Evolutionary conservation across 495 filamentous ascomycete genomes (phyloP).

Genomic region (Neurospora sp.): DNA sequence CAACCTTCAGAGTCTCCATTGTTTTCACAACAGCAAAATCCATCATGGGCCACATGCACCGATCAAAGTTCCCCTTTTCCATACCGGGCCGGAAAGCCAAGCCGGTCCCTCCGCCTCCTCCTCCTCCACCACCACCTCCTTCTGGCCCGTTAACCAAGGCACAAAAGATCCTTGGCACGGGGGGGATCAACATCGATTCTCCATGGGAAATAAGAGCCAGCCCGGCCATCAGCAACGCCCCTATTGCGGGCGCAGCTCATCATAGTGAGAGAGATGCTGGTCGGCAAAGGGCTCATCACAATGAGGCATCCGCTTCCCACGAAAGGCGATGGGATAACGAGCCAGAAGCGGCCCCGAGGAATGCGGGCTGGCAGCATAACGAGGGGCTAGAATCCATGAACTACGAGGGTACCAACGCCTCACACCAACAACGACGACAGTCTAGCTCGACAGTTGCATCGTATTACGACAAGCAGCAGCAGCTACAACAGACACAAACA

Average conservation of each 20-base stretch:
- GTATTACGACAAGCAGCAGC: slow-evolving; percentile 41
- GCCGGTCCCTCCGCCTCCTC: slow-evolving; percentile 10
- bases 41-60: slow-evolving; percentile 30
- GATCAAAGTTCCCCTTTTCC: slow-evolving; percentile 44
- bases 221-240: slow-evolving; percentile 38
- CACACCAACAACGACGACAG: slow-evolving; percentile 30
- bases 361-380: slow-evolving; percentile 23
- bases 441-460: slow-evolving; percentile 43
- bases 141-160: slow-evolving; percentile 29
- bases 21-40: slow-evolving; percentile 1
- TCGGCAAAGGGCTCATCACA: slow-evolving; percentile 5
- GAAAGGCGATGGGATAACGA: slow-evolving; percentile 34
- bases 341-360: slow-evolving; percentile 19
- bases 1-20: neutral
- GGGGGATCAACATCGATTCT: slow-evolving; percentile 19
- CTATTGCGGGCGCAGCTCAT: slow-evolving; percentile 33
- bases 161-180: slow-evolving; percentile 34
- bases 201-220: slow-evolving; percentile 36
- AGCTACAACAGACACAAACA: slow-evolving; percentile 45
- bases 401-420: slow-evolving; percentile 24
- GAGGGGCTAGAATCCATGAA: slow-evolving; percentile 9
- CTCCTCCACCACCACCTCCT: neutral
- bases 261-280: slow-evolving; percentile 12
- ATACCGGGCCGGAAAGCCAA: slow-evolving; percentile 39
- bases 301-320: slow-evolving; percentile 7